Evolutionary conservation across 129 eudicot species (phyloP).

Genomic region (Scalesia atractyloides): DNA sequence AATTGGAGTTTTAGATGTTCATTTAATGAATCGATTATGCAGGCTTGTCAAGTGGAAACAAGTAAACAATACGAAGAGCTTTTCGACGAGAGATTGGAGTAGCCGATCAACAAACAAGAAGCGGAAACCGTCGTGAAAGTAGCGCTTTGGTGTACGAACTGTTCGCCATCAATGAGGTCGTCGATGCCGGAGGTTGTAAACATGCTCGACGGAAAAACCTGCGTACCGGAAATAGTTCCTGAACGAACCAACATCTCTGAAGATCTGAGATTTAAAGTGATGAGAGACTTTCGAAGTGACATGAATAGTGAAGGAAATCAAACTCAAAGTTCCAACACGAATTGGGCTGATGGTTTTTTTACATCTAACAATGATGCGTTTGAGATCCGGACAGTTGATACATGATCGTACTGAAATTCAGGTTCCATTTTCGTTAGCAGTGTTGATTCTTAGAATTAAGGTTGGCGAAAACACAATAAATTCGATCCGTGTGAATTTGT

Average conservation of each 20-base stretch:
- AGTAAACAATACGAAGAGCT: slow-evolving; percentile 56
- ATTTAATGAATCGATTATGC: slow-evolving; percentile 8
- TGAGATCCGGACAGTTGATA: slow-evolving; percentile 35
- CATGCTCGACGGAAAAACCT: slow-evolving; percentile 71
- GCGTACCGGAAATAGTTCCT: slow-evolving; percentile 55
- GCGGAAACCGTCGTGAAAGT: slow-evolving; percentile 57
- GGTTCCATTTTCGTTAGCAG: background rate
- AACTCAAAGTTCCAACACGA: slow-evolving; percentile 32
- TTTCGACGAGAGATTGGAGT: slow-evolving; percentile 49
- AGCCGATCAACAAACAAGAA: slow-evolving; percentile 54
- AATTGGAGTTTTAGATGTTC: background rate
- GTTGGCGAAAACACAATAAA: background rate
- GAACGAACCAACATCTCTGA: slow-evolving; percentile 39
- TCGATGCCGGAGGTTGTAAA: slow-evolving; percentile 69
- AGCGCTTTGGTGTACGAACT: slow-evolving; percentile 67
- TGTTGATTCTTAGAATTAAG: background rate
- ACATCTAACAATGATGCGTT: slow-evolving; percentile 34
- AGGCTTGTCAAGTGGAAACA: slow-evolving; percentile 72
- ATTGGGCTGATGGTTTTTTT: slow-evolving; percentile 37
- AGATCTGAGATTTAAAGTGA: slow-evolving; percentile 70
- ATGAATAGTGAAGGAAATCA: slow-evolving; percentile 32
- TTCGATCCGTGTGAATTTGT: background rate
- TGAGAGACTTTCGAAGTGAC: slow-evolving; percentile 62
- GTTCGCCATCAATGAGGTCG: slow-evolving; percentile 66
- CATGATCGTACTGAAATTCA: slow-evolving; percentile 24